Evolutionary conservation across 441 rosid species (phyloP), one percentile per base, ranked within the genome.

Genomic region (Iberis amara): DNA sequence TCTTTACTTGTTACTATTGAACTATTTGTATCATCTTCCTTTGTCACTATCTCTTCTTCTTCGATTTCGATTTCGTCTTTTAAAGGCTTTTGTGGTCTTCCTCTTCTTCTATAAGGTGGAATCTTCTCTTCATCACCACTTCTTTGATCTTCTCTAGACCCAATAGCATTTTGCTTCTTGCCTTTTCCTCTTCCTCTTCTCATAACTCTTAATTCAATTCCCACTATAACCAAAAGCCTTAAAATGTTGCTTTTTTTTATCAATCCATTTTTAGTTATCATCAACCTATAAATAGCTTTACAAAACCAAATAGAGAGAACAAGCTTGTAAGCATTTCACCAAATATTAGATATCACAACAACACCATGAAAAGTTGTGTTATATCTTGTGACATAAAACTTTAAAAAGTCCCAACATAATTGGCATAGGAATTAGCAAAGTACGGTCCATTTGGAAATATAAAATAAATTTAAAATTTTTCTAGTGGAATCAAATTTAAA

Each of bases 161-260:
- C 21, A 44, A 69, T 53, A 48, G 69, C 72, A 11, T 55, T 72
- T 61, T 68, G 81, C 68, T 71, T 82, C 85, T 78, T 85, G 13
- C 85, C 79, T 59, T 80, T 85, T 24, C 89, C 89, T 73, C 79
- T 79, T 11, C 76, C 84, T 76, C 85, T 74, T 55, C 87, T 77
- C 94, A 85, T 82, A 11, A n/a, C 57, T 60, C 42, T 8, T 31
- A 15, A 10, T 43, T 23, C 42, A 48, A 6, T n/a, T 7, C 26
- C 28, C 37, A 30, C 12, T 12, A 41, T 37, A 36, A 37, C 38
- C 11, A 43, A 60, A 40, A 28, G 21, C 64, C 30, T 61, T 45
- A 55, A 49, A 18, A 18, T 18, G 21, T 18, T 18, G 21, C n/a
- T 18, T 18, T 18, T 18, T 1, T 18, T 18, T 18, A 18, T 40